Evolutionary conservation across 164 flowering plant species (phyloP).

Genomic region (Sextonia rubra): DNA sequence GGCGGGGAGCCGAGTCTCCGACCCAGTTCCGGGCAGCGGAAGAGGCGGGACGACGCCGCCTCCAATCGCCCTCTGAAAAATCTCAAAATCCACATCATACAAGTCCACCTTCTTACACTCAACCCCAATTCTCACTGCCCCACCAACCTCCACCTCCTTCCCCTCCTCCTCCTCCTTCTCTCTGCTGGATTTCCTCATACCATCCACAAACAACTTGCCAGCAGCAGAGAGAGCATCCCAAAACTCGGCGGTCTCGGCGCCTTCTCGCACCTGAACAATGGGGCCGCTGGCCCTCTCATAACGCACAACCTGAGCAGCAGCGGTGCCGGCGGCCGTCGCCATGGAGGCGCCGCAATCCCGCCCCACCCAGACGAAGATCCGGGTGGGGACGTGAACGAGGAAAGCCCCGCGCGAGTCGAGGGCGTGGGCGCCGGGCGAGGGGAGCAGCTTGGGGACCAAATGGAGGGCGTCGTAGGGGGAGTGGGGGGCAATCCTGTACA

Average conservation of each 20-base stretch:
- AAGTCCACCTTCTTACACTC: slow-evolving; percentile 41
- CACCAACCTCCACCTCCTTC: too few species aligned
- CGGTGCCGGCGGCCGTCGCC: slow-evolving; percentile 44
- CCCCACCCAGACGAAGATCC: slow-evolving; percentile 71
- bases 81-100: slow-evolving; percentile 66
- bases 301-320: slow-evolving; percentile 65
- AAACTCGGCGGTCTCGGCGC: slow-evolving; percentile 54
- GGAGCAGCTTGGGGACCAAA: slow-evolving; percentile 64
- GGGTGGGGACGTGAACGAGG: slow-evolving; percentile 57
- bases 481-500: slow-evolving; percentile 79
- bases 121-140: slow-evolving; percentile 10
- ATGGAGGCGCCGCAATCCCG: slow-evolving; percentile 39
- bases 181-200: slow-evolving; percentile 7
- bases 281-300: slow-evolving; percentile 66
- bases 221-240: slow-evolving; percentile 52
- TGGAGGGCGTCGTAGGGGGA: slow-evolving; percentile 79
- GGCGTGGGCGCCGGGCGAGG: slow-evolving; percentile 28
- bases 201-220: slow-evolving; percentile 24
- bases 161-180: too few species aligned
- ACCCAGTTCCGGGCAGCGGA: slow-evolving; percentile 34
- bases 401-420: slow-evolving; percentile 88
- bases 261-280: slow-evolving; percentile 41
- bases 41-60: slow-evolving; percentile 76
- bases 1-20: slow-evolving; percentile 59
- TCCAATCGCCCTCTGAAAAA: slow-evolving; percentile 50